Base-by-base conservation (phyloP, 1,284 basidiomycete species). In the Taiwanofungus camphoratus region DNA sequence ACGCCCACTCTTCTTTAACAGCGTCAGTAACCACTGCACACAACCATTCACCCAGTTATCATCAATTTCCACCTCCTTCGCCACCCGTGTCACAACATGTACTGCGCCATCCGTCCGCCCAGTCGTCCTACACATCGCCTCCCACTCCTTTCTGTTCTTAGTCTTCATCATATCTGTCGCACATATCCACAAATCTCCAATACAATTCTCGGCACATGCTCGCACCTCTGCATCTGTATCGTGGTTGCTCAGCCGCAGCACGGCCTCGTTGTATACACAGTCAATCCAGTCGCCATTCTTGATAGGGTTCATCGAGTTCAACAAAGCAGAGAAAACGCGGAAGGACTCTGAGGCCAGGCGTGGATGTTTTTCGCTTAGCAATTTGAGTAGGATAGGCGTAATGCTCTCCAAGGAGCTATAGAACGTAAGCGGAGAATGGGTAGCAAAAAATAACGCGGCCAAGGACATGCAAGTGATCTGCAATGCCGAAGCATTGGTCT, bases 191-290 rank as follows among this genome's bases (percentile, higher is more conserved):
- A 98, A 66, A 56, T 91, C 86, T 1, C 87, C 92, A 27, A 97
- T 76, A 33, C 80, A 82, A 24, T 85, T 79, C 55, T 98, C 85
- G 0, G 92, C 92, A 50, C 78, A 81, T 27, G 79, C 76, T 31
- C 91, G 81, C 24, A 99, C 91, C 52, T 97, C 92, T 9, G 90
- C 83, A 61, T 98, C 95, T 3, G 92, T 92, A 50, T 92, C 88
- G 46, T 87, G 77, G 40, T 79, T 87, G 39, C 71, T 77, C 30
- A 99, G 68, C 27, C 92, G 75, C 16, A 68, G 62, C 2, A 87
- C 69, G 2, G 89, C 84, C 41, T 87, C 83, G 9, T 77, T 67
- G 61, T 93, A 95, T 4, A 97, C 71, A 6, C 67, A 56, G 46
- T 87, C 78, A 1, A 79, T 66, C 77, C 87, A 84, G 22, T 76